Evolutionary conservation across 305 asterid species (phyloP).

Genomic region (Euphrasia arctica): DNA sequence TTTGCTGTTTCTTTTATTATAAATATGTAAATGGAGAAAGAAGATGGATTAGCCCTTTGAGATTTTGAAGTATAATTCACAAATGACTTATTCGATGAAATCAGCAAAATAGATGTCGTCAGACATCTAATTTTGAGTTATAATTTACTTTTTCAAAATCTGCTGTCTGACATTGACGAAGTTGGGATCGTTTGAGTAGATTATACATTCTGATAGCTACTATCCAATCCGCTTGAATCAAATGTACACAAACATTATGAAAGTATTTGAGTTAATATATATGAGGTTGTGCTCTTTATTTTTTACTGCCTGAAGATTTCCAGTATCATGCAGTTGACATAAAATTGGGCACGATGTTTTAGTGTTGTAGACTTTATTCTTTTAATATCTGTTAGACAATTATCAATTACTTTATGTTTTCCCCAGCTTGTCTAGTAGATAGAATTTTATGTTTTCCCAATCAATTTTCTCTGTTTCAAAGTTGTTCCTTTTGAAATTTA

Average conservation of each 20-base stretch:
- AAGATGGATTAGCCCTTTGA: slow-evolving; percentile 15
- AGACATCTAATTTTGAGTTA: background rate
- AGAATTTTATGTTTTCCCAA: slow-evolving; percentile 6
- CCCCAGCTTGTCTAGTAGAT: slow-evolving; percentile 19
- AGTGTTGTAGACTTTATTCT: slow-evolving; percentile 4
- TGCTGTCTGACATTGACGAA: slow-evolving; percentile 2
- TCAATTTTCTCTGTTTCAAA: slow-evolving; percentile 12
- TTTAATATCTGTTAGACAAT: slow-evolving; percentile 12
- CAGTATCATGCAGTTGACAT: slow-evolving; percentile 20
- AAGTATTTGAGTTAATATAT: background rate
- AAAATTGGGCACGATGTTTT: slow-evolving; percentile 18
- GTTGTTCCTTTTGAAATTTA: slow-evolving; percentile 9
- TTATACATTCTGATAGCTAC: slow-evolving; percentile 18
- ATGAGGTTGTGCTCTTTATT: slow-evolving; percentile 5
- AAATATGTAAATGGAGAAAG: slow-evolving; percentile 11
- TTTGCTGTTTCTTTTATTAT: slow-evolving; percentile 16
- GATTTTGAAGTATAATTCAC: slow-evolving; percentile 10
- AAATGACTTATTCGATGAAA: slow-evolving; percentile 3
- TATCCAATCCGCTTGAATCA: background rate
- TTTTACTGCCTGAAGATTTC: slow-evolving; percentile 21
- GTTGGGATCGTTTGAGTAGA: slow-evolving; percentile 16
- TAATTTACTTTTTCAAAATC: background rate
- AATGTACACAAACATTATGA: background rate
- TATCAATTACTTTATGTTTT: slow-evolving; percentile 14
- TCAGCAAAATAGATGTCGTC: slow-evolving; percentile 1